These are phyloP conservation scores for Neurospora sp. DNA, from an alignment of 495 filamentous ascomycete genomes.

Conservation along the genomic window DNA sequence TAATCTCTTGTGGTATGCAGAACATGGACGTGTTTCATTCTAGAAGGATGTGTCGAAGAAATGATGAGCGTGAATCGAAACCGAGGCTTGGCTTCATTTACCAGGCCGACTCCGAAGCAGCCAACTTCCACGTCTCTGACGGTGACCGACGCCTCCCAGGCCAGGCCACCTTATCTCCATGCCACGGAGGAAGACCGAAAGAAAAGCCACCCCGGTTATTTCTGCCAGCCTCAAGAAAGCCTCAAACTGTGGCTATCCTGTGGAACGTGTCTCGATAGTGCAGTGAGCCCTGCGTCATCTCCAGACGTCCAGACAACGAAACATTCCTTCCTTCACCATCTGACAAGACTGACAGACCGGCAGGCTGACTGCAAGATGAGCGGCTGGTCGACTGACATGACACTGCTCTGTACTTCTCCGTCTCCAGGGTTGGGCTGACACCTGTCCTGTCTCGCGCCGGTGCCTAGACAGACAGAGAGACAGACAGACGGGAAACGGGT, in stretches of 20 bases:
- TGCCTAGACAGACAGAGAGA: neutral
- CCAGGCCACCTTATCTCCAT: neutral
- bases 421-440: neutral
- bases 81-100: constrained; percentile 8
- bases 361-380: neutral
- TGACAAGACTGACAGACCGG: neutral
- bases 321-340: neutral
- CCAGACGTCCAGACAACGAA: neutral
- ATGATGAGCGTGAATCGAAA: neutral
- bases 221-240: neutral
- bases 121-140: neutral
- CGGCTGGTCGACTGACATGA: neutral
- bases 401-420: neutral
- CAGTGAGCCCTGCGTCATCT: neutral
- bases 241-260: neutral
- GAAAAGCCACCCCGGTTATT: neutral
- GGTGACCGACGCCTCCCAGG: neutral
- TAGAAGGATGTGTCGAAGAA: constrained; percentile 19
- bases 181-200: neutral
- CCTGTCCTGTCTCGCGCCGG: neutral
- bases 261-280: neutral
- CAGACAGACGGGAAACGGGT: neutral
- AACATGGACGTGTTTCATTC: constrained; percentile 22
- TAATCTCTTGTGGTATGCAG: constrained; percentile 9
- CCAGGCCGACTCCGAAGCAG: constrained; percentile 2